Evolutionary conservation across 495 filamentous ascomycete genomes (phyloP).

Genomic region (Penicillium soppii): DNA sequence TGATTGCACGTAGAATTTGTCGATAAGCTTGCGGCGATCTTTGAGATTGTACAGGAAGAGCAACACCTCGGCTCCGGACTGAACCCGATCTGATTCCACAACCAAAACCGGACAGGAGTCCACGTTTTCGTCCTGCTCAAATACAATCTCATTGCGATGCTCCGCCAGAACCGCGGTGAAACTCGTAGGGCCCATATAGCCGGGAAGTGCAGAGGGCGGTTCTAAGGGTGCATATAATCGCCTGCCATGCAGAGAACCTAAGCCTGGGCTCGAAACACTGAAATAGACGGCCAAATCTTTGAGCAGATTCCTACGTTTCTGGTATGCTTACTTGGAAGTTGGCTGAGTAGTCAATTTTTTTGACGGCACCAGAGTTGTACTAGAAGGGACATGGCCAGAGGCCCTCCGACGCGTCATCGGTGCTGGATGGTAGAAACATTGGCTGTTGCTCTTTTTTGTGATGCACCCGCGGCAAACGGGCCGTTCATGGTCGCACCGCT

Average conservation of each 20-base stretch:
- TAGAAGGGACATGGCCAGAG: conserved; percentile 17
- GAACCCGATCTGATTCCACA: conserved; percentile 31
- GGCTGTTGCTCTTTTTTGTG: conserved; percentile 29
- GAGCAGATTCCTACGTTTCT: background rate
- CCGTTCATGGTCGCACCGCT: conserved; percentile 47
- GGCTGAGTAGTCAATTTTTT: conserved; percentile 21
- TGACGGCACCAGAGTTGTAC: conserved; percentile 4
- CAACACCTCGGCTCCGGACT: conserved; percentile 43
- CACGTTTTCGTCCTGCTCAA: conserved; percentile 35
- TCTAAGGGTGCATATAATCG: conserved; percentile 26
- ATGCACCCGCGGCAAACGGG: conserved; percentile 38
- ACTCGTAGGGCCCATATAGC: conserved; percentile 52
- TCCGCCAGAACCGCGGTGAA: conserved; percentile 48
- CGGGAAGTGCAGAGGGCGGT: conserved; percentile 29
- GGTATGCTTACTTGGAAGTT: conserved; percentile 24
- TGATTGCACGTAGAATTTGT: conserved; percentile 23
- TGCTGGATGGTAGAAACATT: conserved; percentile 46
- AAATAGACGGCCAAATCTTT: no score
- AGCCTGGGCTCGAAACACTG: conserved; percentile 32
- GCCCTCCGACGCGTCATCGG: conserved; percentile 39
- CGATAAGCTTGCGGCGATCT: conserved; percentile 23
- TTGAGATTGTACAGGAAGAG: conserved; percentile 37
- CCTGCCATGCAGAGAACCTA: conserved; percentile 20
- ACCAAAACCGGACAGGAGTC: conserved; percentile 28
- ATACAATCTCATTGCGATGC: conserved; percentile 36